Evolutionary conservation across 768 basidiomycete species (phyloP).

Genomic region (Goffeauzyma gilvescens): DNA sequence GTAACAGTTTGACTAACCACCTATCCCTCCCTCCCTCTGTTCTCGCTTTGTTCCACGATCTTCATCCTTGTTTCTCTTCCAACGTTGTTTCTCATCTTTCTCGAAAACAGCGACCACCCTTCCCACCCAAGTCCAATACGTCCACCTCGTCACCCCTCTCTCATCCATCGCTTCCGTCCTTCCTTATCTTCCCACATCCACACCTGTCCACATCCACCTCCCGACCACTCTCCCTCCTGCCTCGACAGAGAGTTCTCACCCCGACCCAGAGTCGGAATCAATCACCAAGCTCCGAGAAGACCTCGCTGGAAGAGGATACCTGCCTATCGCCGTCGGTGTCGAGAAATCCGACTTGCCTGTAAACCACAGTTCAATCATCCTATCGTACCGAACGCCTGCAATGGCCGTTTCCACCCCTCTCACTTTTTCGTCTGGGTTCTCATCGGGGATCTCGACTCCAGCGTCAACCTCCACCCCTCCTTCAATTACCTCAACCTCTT

Average conservation of each 20-base stretch:
- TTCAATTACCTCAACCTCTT: constrained; percentile 9
- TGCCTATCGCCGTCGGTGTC: not conserved
- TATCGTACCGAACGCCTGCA: not conserved
- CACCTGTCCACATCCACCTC: constrained; percentile 25
- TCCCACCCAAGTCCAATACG: constrained; percentile 16
- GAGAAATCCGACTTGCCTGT: constrained; percentile 10
- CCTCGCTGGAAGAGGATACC: constrained; percentile 2
- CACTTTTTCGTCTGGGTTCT: constrained; percentile 9
- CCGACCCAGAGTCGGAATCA: constrained; percentile 4
- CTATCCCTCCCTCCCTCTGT: too few species aligned
- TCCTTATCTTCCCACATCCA: constrained; percentile 23
- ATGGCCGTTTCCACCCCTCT: too few species aligned
- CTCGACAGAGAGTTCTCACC: not conserved
- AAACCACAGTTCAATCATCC: constrained; percentile 15
- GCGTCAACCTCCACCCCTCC: constrained; percentile 2
- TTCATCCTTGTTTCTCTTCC: not conserved
- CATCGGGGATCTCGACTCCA: not conserved
- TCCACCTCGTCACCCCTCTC: constrained; percentile 25
- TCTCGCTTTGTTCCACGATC: not conserved
- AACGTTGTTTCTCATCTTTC: not conserved
- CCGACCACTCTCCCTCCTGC: constrained; percentile 4
- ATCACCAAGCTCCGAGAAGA: too few species aligned
- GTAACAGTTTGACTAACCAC: not conserved
- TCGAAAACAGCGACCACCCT: constrained; percentile 21
- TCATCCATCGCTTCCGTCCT: constrained; percentile 18